Evolutionary conservation across 345 rosid species (phyloP).

Genomic region (Brassica napus): DNA sequence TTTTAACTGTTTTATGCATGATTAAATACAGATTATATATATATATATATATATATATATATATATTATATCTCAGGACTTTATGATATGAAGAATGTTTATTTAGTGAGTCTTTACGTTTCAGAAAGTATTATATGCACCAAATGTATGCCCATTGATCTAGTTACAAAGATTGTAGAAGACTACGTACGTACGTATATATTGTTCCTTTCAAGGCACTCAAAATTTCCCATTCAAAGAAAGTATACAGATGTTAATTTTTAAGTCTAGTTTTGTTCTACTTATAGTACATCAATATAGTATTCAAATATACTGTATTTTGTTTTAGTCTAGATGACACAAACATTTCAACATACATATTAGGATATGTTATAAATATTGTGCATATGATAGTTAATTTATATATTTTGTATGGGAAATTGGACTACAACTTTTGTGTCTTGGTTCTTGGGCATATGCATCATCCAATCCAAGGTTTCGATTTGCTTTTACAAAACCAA

Average conservation of each 20-base stretch:
- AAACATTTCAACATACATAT: not conserved
- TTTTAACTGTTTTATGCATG: conserved; percentile 16
- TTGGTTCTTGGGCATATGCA: conserved; percentile 27
- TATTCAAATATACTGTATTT: not conserved
- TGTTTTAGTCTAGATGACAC: not conserved
- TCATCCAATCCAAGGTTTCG: conserved; percentile 38
- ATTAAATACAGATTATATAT: not conserved
- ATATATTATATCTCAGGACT: not conserved
- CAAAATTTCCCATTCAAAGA: not conserved
- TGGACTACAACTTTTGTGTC: conserved; percentile 26
- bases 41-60: not conserved
- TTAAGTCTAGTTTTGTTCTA: not conserved
- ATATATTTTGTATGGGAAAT: conserved; percentile 23
- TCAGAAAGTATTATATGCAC: not conserved
- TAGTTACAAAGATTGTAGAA: not conserved
- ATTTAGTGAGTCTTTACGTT: not conserved
- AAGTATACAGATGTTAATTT: not conserved
- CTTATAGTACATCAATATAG: not conserved
- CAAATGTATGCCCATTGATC: not conserved
- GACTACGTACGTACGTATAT: not conserved
- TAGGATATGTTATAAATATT: not conserved
- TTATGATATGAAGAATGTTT: not conserved
- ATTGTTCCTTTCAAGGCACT: conserved; percentile 8
- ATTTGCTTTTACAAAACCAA: conserved; percentile 32
- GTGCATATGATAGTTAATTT: not conserved